These are phyloP conservation scores for Magnolia changhungtana DNA, from an alignment of 164 flowering plant species.

Conservation along the genomic window DNA sequence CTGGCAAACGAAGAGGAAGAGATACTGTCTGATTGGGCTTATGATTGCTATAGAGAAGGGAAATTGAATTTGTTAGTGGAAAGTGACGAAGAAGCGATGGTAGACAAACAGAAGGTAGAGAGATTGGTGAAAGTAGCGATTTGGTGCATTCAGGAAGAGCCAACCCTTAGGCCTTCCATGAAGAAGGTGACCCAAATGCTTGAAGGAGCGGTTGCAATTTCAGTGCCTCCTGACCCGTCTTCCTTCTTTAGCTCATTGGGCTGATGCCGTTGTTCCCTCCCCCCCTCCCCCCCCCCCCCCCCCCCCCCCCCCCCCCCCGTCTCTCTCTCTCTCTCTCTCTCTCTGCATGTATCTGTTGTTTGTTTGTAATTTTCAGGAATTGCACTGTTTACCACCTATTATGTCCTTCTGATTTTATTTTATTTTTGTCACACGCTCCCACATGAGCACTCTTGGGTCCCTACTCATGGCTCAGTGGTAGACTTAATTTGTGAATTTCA, in stretches of 20 bases:
- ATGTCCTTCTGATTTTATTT: too few species aligned
- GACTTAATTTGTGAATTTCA: too few species aligned
- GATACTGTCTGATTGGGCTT: conserved; percentile 21
- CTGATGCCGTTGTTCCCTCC: too few species aligned
- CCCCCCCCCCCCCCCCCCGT: too few species aligned
- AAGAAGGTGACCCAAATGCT: conserved; percentile 24
- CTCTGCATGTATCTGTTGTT: too few species aligned
- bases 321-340: too few species aligned
- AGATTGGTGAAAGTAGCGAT: conserved; percentile 21
- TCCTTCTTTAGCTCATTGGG: conserved; percentile 6
- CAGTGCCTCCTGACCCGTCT: conserved; percentile 18
- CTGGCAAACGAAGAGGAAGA: not conserved
- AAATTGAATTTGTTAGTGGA: conserved; percentile 11
- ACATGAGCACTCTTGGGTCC: too few species aligned
- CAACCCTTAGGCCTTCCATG: conserved; percentile 24
- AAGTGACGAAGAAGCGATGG: conserved; percentile 18
- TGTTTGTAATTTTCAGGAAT: too few species aligned
- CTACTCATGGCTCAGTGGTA: too few species aligned
- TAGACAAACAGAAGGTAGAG: conserved; percentile 11
- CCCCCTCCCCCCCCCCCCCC: too few species aligned
- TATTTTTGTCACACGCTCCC: too few species aligned
- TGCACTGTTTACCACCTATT: too few species aligned
- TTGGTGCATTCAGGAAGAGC: conserved; percentile 29
- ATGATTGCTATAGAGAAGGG: conserved; percentile 11
- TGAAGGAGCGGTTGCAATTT: conserved; percentile 20